Percentiles rank a stretch among this genome's conserved stretches.
These are phyloP conservation scores for Kwoniella heveanensis DNA, from an alignment of 768 basidiomycete species.

Conservation along the genomic window DNA sequence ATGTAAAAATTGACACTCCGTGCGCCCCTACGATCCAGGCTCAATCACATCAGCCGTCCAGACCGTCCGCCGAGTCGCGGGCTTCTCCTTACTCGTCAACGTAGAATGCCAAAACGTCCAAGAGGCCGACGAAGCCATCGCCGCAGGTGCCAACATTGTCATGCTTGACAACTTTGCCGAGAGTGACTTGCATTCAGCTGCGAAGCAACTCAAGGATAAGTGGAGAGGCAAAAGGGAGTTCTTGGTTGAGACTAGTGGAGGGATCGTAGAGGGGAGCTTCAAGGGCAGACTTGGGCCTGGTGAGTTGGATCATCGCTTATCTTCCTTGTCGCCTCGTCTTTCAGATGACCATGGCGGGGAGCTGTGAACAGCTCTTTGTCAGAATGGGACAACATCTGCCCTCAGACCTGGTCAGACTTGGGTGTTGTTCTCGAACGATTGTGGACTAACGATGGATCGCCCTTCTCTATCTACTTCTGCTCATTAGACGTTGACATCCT, in stretches of 20 bases:
- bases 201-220: constrained; percentile 70
- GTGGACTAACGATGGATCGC: no score
- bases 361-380: no score
- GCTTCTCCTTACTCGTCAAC: constrained; percentile 87
- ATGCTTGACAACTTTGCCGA: constrained; percentile 96
- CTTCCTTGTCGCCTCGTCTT: no score
- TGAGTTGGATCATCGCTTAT: constrained; percentile 59
- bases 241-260: constrained; percentile 89
- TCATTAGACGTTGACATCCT: constrained; percentile 80
- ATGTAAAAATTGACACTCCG: no score
- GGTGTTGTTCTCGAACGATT: no score
- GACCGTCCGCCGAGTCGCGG: constrained; percentile 83
- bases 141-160: constrained; percentile 89
- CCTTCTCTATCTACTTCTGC: not conserved
- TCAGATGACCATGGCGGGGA: no score
- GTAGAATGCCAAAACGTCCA: constrained; percentile 87
- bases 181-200: constrained; percentile 67
- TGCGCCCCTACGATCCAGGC: no score
- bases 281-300: constrained; percentile 79
- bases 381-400: not conserved
- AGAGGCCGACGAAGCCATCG: constrained; percentile 96
- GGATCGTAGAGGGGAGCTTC: constrained; percentile 85
- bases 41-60: constrained; percentile 87
- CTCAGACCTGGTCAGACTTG: no score
- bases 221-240: constrained; percentile 79